Conservation (phyloP, 1,139 yeast genomes). For the Scheffersomyces insectosa region DNA sequence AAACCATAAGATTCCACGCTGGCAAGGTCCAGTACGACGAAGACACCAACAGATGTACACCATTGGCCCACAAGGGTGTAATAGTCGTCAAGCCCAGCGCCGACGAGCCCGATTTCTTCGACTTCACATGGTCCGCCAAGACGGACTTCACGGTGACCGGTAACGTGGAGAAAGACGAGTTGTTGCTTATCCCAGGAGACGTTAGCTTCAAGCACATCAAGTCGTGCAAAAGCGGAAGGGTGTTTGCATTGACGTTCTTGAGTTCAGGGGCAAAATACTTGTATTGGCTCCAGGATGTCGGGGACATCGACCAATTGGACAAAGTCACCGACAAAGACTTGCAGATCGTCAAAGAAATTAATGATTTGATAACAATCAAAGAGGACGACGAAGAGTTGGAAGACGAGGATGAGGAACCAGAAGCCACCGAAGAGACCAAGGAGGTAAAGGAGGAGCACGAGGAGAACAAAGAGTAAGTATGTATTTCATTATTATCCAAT, state of each 20-base stretch:
- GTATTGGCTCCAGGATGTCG: constrained; percentile 89
- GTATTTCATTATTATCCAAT: neutral
- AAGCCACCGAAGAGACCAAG: constrained; percentile 7
- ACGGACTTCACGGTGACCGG: constrained; percentile 24
- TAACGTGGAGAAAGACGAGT: constrained; percentile 58
- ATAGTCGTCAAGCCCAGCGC: constrained; percentile 61
- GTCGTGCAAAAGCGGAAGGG: constrained; percentile 81
- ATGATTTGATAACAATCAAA: constrained; percentile 47
- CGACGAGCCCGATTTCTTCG: constrained; percentile 53
- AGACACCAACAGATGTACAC: constrained; percentile 68
- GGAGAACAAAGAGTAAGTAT: constrained; percentile 10
- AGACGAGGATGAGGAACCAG: constrained; percentile 34
- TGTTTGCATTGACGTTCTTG: constrained; percentile 76
- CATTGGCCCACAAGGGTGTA: constrained; percentile 74
- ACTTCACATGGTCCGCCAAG: constrained; percentile 47
- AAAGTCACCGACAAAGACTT: constrained; percentile 66
- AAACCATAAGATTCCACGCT: constrained; percentile 66
- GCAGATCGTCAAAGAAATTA: constrained; percentile 51
- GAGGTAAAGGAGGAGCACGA: constrained; percentile 3
- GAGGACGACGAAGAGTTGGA: constrained; percentile 50
- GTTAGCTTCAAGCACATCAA: constrained; percentile 77
- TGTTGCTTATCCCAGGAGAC: constrained; percentile 89
- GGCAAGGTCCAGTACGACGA: constrained; percentile 80
- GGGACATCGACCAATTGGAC: constrained; percentile 62
- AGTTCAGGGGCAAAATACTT: constrained; percentile 83